Evolutionary conservation across 331 rosid genomes (phyloP).

Genomic region (Arachis monticola): DNA sequence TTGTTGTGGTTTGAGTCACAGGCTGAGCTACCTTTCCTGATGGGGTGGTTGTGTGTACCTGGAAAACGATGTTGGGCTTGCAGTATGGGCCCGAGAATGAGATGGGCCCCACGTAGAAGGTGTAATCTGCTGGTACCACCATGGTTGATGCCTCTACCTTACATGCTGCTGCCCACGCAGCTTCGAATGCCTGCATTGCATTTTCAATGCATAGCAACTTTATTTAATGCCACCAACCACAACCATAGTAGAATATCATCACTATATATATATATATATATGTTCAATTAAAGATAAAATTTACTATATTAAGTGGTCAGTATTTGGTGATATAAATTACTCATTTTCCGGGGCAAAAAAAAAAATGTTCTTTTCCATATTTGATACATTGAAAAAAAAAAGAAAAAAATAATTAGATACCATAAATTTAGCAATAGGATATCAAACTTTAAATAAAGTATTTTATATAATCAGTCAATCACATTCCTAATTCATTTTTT

Average conservation of each 20-base stretch:
- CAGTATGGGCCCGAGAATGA: constrained; percentile 93
- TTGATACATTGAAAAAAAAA: too few species aligned
- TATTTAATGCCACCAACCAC: not conserved
- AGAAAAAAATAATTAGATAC: too few species aligned
- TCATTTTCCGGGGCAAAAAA: not conserved
- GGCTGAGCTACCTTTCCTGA: not conserved
- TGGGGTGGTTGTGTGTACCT: constrained; percentile 54
- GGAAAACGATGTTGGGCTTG: constrained; percentile 75
- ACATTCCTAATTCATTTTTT: too few species aligned
- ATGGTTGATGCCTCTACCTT: constrained; percentile 76
- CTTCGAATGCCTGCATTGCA: constrained; percentile 79
- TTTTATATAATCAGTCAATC: too few species aligned
- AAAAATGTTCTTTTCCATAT: not conserved
- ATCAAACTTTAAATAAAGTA: too few species aligned
- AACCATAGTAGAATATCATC: not conserved
- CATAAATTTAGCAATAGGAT: too few species aligned
- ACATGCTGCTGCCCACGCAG: constrained; percentile 89
- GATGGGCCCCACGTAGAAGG: constrained; percentile 80
- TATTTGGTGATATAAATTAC: not conserved
- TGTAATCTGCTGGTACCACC: constrained; percentile 61
- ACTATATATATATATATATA: not conserved
- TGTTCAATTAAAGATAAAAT: not conserved
- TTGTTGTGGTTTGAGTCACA: not conserved
- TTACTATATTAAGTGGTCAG: not conserved
- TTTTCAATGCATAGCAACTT: constrained; percentile 20